Evolutionary conservation across 2,329 filamentous ascomycete genomes (phyloP), one percentile per base, ranked within the genome.

Genomic region (Mycosphaerelloides madeirae): DNA sequence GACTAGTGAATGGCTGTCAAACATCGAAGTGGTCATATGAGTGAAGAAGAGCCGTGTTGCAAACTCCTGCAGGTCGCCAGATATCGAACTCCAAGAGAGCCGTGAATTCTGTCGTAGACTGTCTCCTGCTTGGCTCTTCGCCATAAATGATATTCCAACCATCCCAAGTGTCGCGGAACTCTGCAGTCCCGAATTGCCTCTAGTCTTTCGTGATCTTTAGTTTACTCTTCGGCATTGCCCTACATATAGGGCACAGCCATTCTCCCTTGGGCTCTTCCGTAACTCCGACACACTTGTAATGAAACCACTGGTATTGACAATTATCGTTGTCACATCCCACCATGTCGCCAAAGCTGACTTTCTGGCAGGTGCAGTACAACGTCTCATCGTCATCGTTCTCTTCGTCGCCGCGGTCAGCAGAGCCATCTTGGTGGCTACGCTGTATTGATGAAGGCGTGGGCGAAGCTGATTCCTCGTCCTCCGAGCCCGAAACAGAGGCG

Each of bases 271-370:
- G 73, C 59, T 74, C 71, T 55, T 70, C 66, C 49, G 71, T 72
- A 50, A 76, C 67, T 20, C 69, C 69, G 38, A 75, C 71, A 50
- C 73, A 76, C 47, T 68, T 81, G 84, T 86, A 93, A 68, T 93
- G 87, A 65, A 93, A 93, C 87, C 87, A 93, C 68, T 93, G 86
- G 60, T 80, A 86, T 36, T 82, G 81, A 66, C 87, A 93, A 54
- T 83, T 77, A 46, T 85, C 81, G 65, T 91, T 91, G 70, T 93
- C 87, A 69, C 87, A 93, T 22, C 85, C 87, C 52, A 93, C 86
- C 87, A 93, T 93, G 61, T 91, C 84, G 49, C 87, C 87, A 61
- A 86, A 89, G 65, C 84, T 88, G 54, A 90, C 84, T 57, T 85
- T 85, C 64, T 90, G 84, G 65, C 87, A 93, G 22, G 84, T 75